Base-by-base conservation (phyloP, 2,329 filamentous ascomycete species). In the Knoxdaviesia proteae region DNA sequence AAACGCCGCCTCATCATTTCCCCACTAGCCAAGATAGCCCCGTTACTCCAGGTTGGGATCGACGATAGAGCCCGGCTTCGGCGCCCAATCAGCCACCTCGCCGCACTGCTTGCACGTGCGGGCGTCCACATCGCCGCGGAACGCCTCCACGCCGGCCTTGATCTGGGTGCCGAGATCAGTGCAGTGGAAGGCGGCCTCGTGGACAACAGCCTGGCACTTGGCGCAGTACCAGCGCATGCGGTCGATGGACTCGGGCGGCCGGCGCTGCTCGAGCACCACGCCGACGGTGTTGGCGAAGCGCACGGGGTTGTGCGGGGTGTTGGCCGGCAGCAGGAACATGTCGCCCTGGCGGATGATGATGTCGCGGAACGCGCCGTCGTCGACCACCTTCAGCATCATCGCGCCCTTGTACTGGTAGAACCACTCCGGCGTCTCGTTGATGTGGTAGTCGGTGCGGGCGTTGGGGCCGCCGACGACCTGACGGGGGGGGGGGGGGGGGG, bases 361-460 rank as follows among this genome's bases (percentile, higher is more conserved):
- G 61, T 96, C 88, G 49, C 76, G 71, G 61, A 93, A 93, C 40
- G 63, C 46, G 57, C 68, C 58, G 47, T 94, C 84, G 47, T 94
- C 84, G 48, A 94, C 82, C 10, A 90, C 81, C 58, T 92, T 93
- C 51, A 98, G 79, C 45, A 90, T 68, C 88, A 96, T 94, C 50
- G 80, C 77, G 50, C 90, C 90, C 53, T 78, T 77, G 71, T 94
- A 77, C 61, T 96, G 88, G 69, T 90, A 96, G 74, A 96, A 98
- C 79, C 87, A 96, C 61, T 96, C 90, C 8, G 90, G 77, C 0
- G 88, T 96, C 53, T 77, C 67, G 68, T 96, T 96, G 71, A 96
- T 88, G 69, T 96, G 90, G 68, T 94, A 98, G 68, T 96, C 90
- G 44, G 87, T 94, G 49, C 90, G 77, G 47, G 84, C 84, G 60